These are phyloP conservation scores for Thermothelomyces thermophilus DNA, from an alignment of 2,329 filamentous ascomycete genomes.

Conservation along the genomic window DNA sequence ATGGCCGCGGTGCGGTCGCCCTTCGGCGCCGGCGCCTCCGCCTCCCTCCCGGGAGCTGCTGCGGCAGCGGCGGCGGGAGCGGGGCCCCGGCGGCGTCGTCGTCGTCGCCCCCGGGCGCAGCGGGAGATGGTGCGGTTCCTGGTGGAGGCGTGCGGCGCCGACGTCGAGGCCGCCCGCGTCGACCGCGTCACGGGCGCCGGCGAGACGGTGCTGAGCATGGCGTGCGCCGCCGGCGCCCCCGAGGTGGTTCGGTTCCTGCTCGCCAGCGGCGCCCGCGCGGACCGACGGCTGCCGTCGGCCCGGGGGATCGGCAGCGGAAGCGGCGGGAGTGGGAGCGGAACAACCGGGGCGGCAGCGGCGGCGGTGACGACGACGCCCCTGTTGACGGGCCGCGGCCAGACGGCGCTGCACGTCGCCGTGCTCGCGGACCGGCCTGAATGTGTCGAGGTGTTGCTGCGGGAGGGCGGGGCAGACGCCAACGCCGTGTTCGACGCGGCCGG, in stretches of 20 bases:
- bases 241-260: constrained; percentile 17
- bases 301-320: not conserved
- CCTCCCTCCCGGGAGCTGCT: too few relatives aligned
- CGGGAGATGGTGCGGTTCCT: constrained; percentile 20
- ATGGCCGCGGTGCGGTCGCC: constrained; percentile 15
- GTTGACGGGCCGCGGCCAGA: constrained; percentile 8
- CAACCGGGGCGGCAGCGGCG: not conserved
- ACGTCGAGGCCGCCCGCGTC: constrained; percentile 12
- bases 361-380: not conserved
- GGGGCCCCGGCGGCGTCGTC: too few relatives aligned
- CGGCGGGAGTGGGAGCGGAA: not conserved
- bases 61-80: too few relatives aligned
- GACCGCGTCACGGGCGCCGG: not conserved
- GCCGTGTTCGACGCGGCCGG: constrained; percentile 12
- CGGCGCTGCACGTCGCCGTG: constrained; percentile 22
- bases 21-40: not conserved
- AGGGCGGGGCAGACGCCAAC: constrained; percentile 17
- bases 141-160: constrained; percentile 20
- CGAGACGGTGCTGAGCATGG: constrained; percentile 13
- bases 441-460: constrained; percentile 14
- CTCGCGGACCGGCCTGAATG: constrained; percentile 10
- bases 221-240: constrained; percentile 6
- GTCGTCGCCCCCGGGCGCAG: constrained; percentile 16
- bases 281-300: constrained; percentile 3
- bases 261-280: constrained; percentile 12